Base-by-base conservation (phyloP, 345 rosid genomes). In the Gynandropsis gynandra region DNA sequence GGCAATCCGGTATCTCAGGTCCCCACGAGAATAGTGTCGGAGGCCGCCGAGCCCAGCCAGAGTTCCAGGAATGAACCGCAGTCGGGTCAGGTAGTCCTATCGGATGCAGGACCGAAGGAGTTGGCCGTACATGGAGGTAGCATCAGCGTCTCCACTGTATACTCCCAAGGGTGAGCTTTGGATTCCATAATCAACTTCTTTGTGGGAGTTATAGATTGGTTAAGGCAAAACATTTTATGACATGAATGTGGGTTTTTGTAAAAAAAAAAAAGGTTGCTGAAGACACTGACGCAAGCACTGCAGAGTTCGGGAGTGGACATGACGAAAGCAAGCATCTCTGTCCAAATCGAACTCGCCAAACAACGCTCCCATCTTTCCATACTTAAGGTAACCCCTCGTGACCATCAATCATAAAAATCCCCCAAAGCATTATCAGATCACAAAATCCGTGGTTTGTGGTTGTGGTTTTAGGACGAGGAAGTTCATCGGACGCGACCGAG, bases 241-340 rank as follows among this genome's bases (percentile, higher is more conserved):
- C 11, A 3, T 10, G 24, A 20, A 56, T 14, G 34, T 19, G n/a
- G 44, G 16, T 10, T 34, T 33, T 44, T 44, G 44, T 21, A 45
- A 17, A 13, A 58, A 77, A 88, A n/a, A n/a, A n/a, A n/a, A n/a
- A n/a, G 97, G 80, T 69, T 88, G 72, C 47, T 85, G 42, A 76
- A 71, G 59, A 76, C 84, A 34, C 53, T 88, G 52, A 80, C 86
- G 4, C 80, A 74, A 74, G 87, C 88, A 29, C 75, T 88, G 38
- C 80, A 85, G 60, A 76, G 68, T 61, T 78, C 88, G 15, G 97
- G 97, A 45, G 86, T 88, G 24, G 95, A 85, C 61, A 72, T 88
- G 68, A 80, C 95, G 16, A 65, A 69, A 63, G 90, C 95, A 66
- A 84, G 64, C 71, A 61, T 88, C 61, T 82, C 90, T 8, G 90